A percentile compares a stretch with the other conserved stretches of the same genome.
phyloP scores from a whole-genome alignment of 1,284 basidiomycete species.

The Rhodotorula sp. region DNA sequence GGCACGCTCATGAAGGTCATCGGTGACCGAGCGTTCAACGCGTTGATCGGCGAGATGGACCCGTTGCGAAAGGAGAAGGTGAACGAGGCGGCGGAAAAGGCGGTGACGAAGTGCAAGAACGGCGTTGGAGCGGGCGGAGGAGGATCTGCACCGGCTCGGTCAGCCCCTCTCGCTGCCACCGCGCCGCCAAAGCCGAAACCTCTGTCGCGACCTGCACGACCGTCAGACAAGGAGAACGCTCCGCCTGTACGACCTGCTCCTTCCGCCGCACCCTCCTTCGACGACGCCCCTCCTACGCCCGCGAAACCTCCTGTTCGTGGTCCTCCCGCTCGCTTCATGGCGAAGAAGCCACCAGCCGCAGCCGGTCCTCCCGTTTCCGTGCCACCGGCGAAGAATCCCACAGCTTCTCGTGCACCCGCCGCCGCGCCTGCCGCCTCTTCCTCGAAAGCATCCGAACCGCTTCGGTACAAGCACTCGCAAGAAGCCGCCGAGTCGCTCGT shows the following conservation, averaged over 20 bases:
- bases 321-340: constrained; percentile 54
- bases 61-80: constrained; percentile 91
- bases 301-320: constrained; percentile 41
- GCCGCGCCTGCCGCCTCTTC: constrained; percentile 52
- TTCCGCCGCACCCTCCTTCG: constrained; percentile 18
- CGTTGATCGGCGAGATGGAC: constrained; percentile 79
- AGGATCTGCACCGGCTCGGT: not conserved
- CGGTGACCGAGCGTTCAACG: constrained; percentile 87
- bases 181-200: constrained; percentile 6
- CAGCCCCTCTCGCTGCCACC: constrained; percentile 50
- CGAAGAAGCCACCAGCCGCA: constrained; percentile 20
- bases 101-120: constrained; percentile 77
- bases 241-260: constrained; percentile 36
- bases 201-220: not conserved
- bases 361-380: constrained; percentile 29
- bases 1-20: constrained; percentile 97
- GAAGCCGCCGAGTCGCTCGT: constrained; percentile 78
- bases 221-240: constrained; percentile 56
- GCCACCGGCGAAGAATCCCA: constrained; percentile 29
- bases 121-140: constrained; percentile 52
- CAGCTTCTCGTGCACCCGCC: constrained; percentile 51
- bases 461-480: constrained; percentile 86
- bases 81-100: constrained; percentile 87
- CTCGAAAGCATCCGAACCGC: constrained; percentile 66
- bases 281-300: constrained; percentile 1